Conservation (phyloP, 1,284 basidiomycete genomes). For the Schizopora paradoxa region DNA sequence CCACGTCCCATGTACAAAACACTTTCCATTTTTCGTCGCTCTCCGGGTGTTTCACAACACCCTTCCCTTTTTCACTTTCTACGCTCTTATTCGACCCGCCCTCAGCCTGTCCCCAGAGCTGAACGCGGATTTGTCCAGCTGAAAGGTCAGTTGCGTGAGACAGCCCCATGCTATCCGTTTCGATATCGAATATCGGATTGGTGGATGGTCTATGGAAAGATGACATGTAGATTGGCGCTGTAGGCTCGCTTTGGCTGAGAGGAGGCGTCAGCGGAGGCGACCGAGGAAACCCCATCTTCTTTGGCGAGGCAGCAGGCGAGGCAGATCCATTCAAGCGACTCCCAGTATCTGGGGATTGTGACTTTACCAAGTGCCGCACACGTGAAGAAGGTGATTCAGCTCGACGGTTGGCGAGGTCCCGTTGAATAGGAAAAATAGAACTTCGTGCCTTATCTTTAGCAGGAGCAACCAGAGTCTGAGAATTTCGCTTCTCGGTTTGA, state of each 20-base stretch:
- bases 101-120: constrained; percentile 51
- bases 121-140: constrained; percentile 43
- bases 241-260: constrained; percentile 3
- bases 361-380: too few relatives aligned
- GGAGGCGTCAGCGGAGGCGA: constrained; percentile 18
- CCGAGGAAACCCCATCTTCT: constrained; percentile 11
- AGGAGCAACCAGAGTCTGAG: too few relatives aligned
- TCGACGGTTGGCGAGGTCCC: too few relatives aligned
- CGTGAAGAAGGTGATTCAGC: too few relatives aligned
- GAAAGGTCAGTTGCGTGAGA: constrained; percentile 44
- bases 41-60: constrained; percentile 20
- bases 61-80: constrained; percentile 30
- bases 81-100: constrained; percentile 38
- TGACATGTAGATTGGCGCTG: constrained; percentile 61
- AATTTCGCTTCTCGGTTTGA: too few relatives aligned
- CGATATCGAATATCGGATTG: constrained; percentile 66
- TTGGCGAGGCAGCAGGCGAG: constrained; percentile 6
- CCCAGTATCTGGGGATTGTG: too few relatives aligned
- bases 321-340: too few relatives aligned
- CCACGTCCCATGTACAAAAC: constrained; percentile 64
- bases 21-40: constrained; percentile 49
- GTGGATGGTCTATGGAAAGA: constrained; percentile 66
- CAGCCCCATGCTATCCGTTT: constrained; percentile 43
- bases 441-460: too few relatives aligned
- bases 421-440: too few relatives aligned